phyloP scores from a whole-genome alignment of 331 rosid genomes.

The Rosa hybrid region DNA sequence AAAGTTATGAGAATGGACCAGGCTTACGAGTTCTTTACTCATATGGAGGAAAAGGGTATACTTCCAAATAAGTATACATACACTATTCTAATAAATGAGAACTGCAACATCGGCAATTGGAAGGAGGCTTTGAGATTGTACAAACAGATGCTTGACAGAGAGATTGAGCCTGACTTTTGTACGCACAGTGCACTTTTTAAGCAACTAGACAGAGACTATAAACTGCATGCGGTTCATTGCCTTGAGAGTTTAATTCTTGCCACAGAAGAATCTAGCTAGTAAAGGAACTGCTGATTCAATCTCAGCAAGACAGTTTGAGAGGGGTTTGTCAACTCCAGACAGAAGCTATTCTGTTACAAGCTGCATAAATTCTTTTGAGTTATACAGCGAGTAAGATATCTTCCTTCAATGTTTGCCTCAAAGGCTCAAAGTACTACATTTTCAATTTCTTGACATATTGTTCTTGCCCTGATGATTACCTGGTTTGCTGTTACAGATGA shows the following conservation, averaged over 20 bases:
- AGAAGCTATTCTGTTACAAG: conserved; percentile 9
- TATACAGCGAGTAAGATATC: conserved; percentile 23
- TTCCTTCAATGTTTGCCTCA: conserved; percentile 8
- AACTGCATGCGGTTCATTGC: conserved; percentile 36
- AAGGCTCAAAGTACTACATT: conserved; percentile 10
- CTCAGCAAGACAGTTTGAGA: conserved; percentile 21
- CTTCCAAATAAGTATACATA: conserved; percentile 77
- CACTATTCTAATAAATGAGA: conserved; percentile 74
- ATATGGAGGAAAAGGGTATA: conserved; percentile 70
- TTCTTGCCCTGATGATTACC: conserved; percentile 29
- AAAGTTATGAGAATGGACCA: conserved; percentile 47
- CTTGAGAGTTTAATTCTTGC: conserved; percentile 45
- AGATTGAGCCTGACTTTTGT: conserved; percentile 67
- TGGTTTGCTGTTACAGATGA: conserved; percentile 23
- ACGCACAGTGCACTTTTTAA: conserved; percentile 66
- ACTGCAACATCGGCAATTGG: conserved; percentile 61
- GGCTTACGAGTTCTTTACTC: conserved; percentile 50
- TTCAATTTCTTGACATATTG: neutral
- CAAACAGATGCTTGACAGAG: conserved; percentile 68
- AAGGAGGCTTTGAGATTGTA: conserved; percentile 70
- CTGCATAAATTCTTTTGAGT: conserved; percentile 20
- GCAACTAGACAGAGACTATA: conserved; percentile 53
- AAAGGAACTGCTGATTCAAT: conserved; percentile 34
- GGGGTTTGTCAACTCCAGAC: conserved; percentile 17
- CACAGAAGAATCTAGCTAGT: conserved; percentile 34